Base-by-base conservation (phyloP, 2,329 filamentous ascomycete genomes). In the Delphinella strobiligena region DNA sequence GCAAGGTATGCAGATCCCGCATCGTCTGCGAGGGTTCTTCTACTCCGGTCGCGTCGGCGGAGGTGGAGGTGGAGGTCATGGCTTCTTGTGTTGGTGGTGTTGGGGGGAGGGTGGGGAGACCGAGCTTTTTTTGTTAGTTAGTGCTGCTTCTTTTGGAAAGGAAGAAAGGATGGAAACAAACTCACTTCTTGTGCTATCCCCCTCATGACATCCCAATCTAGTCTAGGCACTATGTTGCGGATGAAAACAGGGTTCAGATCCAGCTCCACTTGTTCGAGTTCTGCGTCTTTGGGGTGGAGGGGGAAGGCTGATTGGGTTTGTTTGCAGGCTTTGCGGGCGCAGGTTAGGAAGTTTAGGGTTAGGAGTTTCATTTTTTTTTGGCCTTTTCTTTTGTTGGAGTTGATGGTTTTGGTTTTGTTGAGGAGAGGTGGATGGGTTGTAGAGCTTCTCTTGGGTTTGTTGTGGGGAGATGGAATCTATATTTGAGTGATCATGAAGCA, bases 291-390 rank as follows among this genome's bases (percentile, higher is more conserved):
- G 41, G 91, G 89, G 61, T 96, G 91, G 12, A 98, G 73, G 2
- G 91, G 91, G 56, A 93, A 96, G 17, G 86, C 85, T 38, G 74
- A 67, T 4, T 80, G 69, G 22, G 80, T 79, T 42, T 78, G 74
- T 66, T 93, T 94, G 80, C 91, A 98, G 41, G 82, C 72, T 71
- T 95, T 96, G 58, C 93, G 82, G 46, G 91, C 89, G 70, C 91
- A 98, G 54, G 86, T 91, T 49, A 96, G 70, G 64, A 98, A 98
- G 66, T 96, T 96, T 54, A 93, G 80, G 45, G 87, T 95, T 38
- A 96, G 76, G 47, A 96, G 70, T 63, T 96, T 96, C 91, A 98
- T 98, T 29, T 31, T 45, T 19, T 12, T 32, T 12, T 32, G 5
- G 8, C 30, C n/a, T 19, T 8, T 2, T n/a, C 12, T 19, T 19